Evolutionary conservation across 805 yeast species (phyloP).

Genomic region (Starmerella floris): DNA sequence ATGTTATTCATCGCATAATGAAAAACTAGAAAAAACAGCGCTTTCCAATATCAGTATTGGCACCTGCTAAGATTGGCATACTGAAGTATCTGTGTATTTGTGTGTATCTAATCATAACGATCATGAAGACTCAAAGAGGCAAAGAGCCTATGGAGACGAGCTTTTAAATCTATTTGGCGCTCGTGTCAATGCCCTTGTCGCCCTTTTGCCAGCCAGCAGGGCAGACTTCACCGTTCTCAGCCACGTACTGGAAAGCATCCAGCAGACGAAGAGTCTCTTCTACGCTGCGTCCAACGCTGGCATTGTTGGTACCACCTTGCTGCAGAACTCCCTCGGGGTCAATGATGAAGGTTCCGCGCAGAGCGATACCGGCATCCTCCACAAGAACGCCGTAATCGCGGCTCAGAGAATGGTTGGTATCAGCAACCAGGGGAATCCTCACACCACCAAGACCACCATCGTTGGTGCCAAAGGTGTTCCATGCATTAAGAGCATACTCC

Average conservation of each 20-base stretch:
- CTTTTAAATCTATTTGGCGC: neutral
- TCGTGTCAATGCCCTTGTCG: slow-evolving; percentile 64
- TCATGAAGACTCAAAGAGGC: too few relatives aligned
- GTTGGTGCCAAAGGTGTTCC: slow-evolving; percentile 93
- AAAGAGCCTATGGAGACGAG: too few relatives aligned
- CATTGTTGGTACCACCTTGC: slow-evolving; percentile 95
- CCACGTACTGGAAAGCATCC: slow-evolving; percentile 99
- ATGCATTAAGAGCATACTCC: slow-evolving; percentile 91
- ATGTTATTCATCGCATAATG: too few relatives aligned
- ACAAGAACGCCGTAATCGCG: slow-evolving; percentile 95
- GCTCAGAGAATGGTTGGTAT: slow-evolving; percentile 88
- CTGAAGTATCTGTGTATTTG: too few relatives aligned
- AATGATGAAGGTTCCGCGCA: slow-evolving; percentile 95
- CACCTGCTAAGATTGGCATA: too few relatives aligned
- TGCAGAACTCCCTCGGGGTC: slow-evolving; percentile 91
- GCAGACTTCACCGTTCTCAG: slow-evolving; percentile 97
- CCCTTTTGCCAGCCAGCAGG: slow-evolving; percentile 99
- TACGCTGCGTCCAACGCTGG: slow-evolving; percentile 98
- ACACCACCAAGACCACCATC: slow-evolving; percentile 97
- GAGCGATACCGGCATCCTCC: slow-evolving; percentile 91
- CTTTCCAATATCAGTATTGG: too few relatives aligned
- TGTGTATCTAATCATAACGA: too few relatives aligned
- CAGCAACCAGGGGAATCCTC: slow-evolving; percentile 88
- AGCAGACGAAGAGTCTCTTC: slow-evolving; percentile 94
- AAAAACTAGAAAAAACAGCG: too few relatives aligned